A percentile compares a stretch with the other conserved stretches of the same genome.
These are phyloP conservation scores for Brassica cretica DNA, from an alignment of 345 rosid genomes.

Conservation along the genomic window DNA sequence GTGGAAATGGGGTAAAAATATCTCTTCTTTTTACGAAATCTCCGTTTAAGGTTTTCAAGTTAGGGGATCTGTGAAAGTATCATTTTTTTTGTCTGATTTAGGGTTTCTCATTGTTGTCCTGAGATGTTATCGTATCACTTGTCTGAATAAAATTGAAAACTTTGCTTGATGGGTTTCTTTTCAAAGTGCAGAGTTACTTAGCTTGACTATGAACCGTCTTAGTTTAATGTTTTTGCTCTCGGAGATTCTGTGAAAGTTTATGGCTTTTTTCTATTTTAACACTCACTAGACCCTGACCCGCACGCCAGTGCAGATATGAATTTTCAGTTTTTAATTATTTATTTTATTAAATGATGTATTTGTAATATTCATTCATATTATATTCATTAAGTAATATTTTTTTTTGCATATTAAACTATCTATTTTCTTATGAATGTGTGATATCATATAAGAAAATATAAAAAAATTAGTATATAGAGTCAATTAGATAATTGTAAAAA, in stretches of 20 bases:
- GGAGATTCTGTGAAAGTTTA: not conserved
- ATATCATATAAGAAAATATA: too few relatives aligned
- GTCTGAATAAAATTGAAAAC: constrained; percentile 17
- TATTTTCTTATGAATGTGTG: too few relatives aligned
- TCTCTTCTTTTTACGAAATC: not conserved
- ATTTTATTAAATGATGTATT: too few relatives aligned
- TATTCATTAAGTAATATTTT: too few relatives aligned
- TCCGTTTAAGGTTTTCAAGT: constrained; percentile 3
- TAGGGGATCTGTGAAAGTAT: not conserved
- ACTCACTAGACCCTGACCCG: not conserved
- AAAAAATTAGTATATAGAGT: too few relatives aligned
- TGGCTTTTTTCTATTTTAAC: not conserved
- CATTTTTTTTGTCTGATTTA: constrained; percentile 29
- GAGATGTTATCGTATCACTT: not conserved
- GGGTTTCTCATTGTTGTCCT: not conserved
- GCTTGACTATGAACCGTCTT: not conserved
- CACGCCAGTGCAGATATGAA: too few relatives aligned
- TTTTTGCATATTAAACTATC: too few relatives aligned
- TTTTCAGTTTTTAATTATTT: too few relatives aligned
- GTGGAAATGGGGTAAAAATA: constrained; percentile 75
- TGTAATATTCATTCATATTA: too few relatives aligned
- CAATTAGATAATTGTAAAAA: too few relatives aligned
- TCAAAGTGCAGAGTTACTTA: not conserved
- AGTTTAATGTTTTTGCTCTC: not conserved
- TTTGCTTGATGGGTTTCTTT: constrained; percentile 10